Evolutionary conservation across 805 yeast species (phyloP), one percentile per base, ranked within the genome.

Genomic region (Candida insectalens): DNA sequence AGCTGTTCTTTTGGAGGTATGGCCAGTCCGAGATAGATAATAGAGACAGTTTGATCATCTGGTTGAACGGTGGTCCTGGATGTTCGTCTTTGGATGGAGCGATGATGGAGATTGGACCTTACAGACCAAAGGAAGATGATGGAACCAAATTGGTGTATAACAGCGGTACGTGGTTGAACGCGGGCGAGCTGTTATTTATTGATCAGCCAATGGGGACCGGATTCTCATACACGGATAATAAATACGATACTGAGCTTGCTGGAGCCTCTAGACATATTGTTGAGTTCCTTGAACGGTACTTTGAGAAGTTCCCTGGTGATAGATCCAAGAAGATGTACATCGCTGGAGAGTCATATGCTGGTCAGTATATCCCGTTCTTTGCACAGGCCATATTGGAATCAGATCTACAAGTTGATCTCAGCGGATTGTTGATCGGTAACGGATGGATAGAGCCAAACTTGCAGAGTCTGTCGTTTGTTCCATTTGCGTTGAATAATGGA

Each of bases 1-100:
- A 71, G 45, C 67, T 83, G 47, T 87, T 81, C 49, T 87, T 83
- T 51, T 83, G 95, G 95, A 74, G 71, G 47, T 78, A 77, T 35
- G 59, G 57, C 29, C 52, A 51, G 10, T 31, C 35, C 52, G 23
- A 17, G 7, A 36, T 27, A 22, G 23, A 19, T 5, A 36, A 64
- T 17, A 44, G 46, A 26, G 60, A 66, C 43, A 67, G 66, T 41
- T 65, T 82, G 16, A 67, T 81, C 6, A 67, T 92, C 35, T 92
- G 98, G 97, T 66, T 92, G 16, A 92, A 92, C 54, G 98, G 98
- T 26, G 98, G 98, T 0, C 98, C 98, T 0, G 98, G 98, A 0
- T 92, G 98, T 55, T 87, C 96, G 2, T 87, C 96, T 1, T 76
- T 89, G 92, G 98, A 92, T 57, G 98, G 98, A 12, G 95, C 95